phyloP scores from a whole-genome alignment of 2,329 filamentous ascomycete genomes.

The Zymoseptoria tritici region DNA sequence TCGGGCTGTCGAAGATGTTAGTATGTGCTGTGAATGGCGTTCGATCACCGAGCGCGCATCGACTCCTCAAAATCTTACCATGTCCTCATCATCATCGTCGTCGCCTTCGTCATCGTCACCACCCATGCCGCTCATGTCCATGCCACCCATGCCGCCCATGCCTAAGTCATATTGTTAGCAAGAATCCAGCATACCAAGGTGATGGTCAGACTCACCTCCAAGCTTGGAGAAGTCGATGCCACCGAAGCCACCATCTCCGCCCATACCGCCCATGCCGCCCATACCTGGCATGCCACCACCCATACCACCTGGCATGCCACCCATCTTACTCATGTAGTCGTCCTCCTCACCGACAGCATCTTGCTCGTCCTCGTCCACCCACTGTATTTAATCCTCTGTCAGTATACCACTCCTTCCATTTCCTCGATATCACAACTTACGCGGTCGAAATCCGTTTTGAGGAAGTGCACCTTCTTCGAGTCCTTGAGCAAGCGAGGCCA shows the following conservation, averaged over 20 bases:
- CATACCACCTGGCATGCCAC: slow-evolving; percentile 30
- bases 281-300: slow-evolving; percentile 38
- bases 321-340: slow-evolving; percentile 46
- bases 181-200: neutral
- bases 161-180: neutral
- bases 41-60: slow-evolving; percentile 44
- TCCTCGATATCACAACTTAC: slow-evolving; percentile 35
- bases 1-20: slow-evolving; percentile 29
- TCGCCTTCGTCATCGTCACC: slow-evolving; percentile 43
- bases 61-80: neutral
- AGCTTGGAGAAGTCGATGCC: slow-evolving; percentile 36
- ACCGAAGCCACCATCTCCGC: slow-evolving; percentile 27
- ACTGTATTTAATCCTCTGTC: slow-evolving; percentile 41
- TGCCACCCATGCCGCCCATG: slow-evolving; percentile 43
- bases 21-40: slow-evolving; percentile 51
- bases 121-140: slow-evolving; percentile 29
- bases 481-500: slow-evolving; percentile 96
- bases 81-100: slow-evolving; percentile 58
- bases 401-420: slow-evolving; percentile 7
- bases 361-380: slow-evolving; percentile 98
- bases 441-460: slow-evolving; percentile 99
- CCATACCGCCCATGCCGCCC: slow-evolving; percentile 39
- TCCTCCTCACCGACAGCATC: slow-evolving; percentile 82
- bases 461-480: slow-evolving; percentile 79
- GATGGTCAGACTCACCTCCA: slow-evolving; percentile 52